Base-by-base conservation (phyloP, 345 rosid species). In the Salix arbutifolia region DNA sequence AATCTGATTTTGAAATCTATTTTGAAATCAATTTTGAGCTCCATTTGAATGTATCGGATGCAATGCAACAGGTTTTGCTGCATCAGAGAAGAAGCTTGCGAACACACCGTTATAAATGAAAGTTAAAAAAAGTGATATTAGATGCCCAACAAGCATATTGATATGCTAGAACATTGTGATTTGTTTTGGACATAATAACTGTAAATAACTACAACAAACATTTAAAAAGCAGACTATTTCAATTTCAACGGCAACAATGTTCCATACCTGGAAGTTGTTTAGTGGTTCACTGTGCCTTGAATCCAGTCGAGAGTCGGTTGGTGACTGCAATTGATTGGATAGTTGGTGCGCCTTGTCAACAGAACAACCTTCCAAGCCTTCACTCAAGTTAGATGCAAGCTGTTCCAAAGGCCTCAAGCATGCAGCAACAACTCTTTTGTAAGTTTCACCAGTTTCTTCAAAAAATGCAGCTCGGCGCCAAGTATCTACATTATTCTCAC, bases 401-500 rank as follows among this genome's bases (percentile, higher is more conserved):
- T 89, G 86, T 82, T 92, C 93, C 77, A 92, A 76, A 80, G 97
- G 98, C 80, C 83, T 89, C 86, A 96, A 78, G 86, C 97, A 91
- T 40, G 88, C 85, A 74, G 90, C 85, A 26, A 89, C 80, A 38
- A 91, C 92, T 87, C 90, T 93, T 81, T 79, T 93, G 90, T 93
- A 96, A 74, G 94, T 96, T 79, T 96, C 98, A 60, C 90, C 88
- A 52, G 94, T 89, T 88, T 93, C 99, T 82, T 92, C 98, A 52
- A 92, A 93, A 85, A 93, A 91, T 71, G 99, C 99, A 84, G 98
- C 98, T 69, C 96, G 89, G 44, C 97, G 85, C 99, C 99, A 96
- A 38, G 89, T 87, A 69, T 93, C 98, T 26, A 92, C 99, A 85
- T 93, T 92, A 62, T 88, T 88, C 86, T 93, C 98, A 78, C 96